Base-by-base conservation (phyloP, 805 yeast species). In the Yarrowia osloensis region DNA sequence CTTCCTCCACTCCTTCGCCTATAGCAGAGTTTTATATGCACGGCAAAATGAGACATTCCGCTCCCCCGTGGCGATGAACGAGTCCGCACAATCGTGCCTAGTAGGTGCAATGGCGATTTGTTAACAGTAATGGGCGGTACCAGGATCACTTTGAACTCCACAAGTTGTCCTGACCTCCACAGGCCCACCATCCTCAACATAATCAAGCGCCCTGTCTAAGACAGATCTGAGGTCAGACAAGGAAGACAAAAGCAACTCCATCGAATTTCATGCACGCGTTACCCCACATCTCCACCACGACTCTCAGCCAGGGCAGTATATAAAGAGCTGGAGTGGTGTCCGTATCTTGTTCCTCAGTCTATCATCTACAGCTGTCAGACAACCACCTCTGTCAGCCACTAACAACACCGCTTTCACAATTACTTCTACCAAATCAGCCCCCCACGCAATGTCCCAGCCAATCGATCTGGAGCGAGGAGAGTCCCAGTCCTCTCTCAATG, bases 381-480 rank as follows among this genome's bases (percentile, higher is more conserved):
- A 35, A 15, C 7, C n/a, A 15, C 39, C 17, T 35, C 39, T 35
- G n/a, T 13, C 55, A 31, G 24, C 19, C 21, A 31, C 26, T 9
- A 46, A 46, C 31, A 9, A 0, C 52, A 28, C 31, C n/a, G n/a
- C 52, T 31, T 31, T 33, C 59, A 35, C 40, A 22, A 33, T 22
- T 33, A 33, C 33, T 7, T 22, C 61, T 15, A 24, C 24, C 61
- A 22, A 35, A 35, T 35, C 61, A 11, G 13, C n/a, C 24, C 59
- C 44, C n/a, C 22, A 15, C 24, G 9, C 29, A 22, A 54, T 54
- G 61, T 11, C 44, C 44, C 61, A 37, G 17, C 61, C 61, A 1
- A 54, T 54, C 33, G 65, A 57, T 37, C 50, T 57, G 24, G 65
- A 57, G 15, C 24, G 65, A 57, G 65, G 65, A 4, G 65, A 57